phyloP scores from a whole-genome alignment of 345 rosid species.

The Ceriops zippeliana region DNA sequence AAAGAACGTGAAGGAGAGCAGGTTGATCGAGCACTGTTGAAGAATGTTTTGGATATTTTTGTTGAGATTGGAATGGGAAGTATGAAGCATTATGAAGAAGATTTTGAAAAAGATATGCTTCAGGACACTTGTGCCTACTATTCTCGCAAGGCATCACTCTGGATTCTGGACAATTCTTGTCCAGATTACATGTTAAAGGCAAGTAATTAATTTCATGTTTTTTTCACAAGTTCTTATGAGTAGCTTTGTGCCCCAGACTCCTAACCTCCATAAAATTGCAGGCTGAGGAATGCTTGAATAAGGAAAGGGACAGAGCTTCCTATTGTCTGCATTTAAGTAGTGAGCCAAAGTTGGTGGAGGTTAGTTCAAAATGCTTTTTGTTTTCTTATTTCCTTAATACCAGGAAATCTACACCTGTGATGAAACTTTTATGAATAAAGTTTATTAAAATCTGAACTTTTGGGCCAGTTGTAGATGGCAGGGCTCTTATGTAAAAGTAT shows the following conservation, averaged over 20 bases:
- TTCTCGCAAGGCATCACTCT: constrained; percentile 79
- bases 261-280: constrained; percentile 25
- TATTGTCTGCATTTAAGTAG: constrained; percentile 86
- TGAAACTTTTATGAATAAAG: too few species aligned
- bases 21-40: constrained; percentile 72
- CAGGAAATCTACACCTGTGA: background rate
- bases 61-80: constrained; percentile 82
- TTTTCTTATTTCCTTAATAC: background rate
- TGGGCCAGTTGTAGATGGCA: too few species aligned
- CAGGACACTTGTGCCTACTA: constrained; percentile 66
- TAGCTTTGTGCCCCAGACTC: background rate
- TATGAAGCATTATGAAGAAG: constrained; percentile 63
- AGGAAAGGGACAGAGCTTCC: constrained; percentile 86
- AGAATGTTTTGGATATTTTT: constrained; percentile 72
- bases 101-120: constrained; percentile 77
- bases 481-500: too few species aligned
- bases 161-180: constrained; percentile 79
- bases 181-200: constrained; percentile 85
- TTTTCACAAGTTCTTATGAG: background rate
- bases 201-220: constrained; percentile 8
- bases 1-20: constrained; percentile 89
- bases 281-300: constrained; percentile 92
- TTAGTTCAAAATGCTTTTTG: constrained; percentile 28
- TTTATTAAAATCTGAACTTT: too few species aligned
- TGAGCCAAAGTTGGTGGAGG: constrained; percentile 90